Evolutionary conservation across 345 rosid genomes (phyloP).

Genomic region (Carallia brachiata): DNA sequence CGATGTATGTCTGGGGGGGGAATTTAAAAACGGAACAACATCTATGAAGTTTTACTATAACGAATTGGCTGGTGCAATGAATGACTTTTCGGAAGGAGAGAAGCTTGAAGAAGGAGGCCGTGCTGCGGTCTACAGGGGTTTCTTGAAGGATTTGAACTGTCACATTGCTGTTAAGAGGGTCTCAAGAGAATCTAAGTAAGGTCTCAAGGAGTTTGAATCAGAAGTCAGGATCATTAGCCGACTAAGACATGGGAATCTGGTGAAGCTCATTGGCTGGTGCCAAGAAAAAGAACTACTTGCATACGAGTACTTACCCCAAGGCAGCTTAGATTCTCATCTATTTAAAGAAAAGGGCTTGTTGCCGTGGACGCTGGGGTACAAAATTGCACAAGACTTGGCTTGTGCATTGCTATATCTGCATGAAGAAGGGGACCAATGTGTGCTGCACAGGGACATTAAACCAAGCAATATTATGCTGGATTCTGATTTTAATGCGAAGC

Average conservation of each 20-base stretch:
- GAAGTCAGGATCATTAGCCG: slow-evolving; percentile 35
- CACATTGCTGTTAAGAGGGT: background rate
- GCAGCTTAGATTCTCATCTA: too few species aligned
- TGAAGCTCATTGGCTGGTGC: too few species aligned
- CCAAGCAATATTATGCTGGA: background rate
- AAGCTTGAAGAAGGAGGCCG: background rate
- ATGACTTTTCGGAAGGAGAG: background rate
- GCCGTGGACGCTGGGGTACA: too few species aligned
- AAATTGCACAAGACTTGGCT: background rate
- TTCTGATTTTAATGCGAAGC: background rate
- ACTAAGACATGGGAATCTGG: slow-evolving; percentile 34
- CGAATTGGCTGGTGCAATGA: background rate
- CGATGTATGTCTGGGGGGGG: background rate
- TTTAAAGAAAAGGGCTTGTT: too few species aligned
- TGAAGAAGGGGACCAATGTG: background rate
- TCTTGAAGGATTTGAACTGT: background rate
- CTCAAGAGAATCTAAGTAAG: background rate
- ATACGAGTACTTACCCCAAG: too few species aligned
- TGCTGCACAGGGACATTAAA: background rate
- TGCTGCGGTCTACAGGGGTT: background rate
- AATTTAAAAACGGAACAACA: background rate
- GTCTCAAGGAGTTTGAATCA: background rate
- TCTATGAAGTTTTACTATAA: background rate
- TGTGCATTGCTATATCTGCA: background rate
- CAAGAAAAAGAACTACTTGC: too few species aligned